Conservation (phyloP, 345 rosid genomes). For the Salix purpurea region DNA sequence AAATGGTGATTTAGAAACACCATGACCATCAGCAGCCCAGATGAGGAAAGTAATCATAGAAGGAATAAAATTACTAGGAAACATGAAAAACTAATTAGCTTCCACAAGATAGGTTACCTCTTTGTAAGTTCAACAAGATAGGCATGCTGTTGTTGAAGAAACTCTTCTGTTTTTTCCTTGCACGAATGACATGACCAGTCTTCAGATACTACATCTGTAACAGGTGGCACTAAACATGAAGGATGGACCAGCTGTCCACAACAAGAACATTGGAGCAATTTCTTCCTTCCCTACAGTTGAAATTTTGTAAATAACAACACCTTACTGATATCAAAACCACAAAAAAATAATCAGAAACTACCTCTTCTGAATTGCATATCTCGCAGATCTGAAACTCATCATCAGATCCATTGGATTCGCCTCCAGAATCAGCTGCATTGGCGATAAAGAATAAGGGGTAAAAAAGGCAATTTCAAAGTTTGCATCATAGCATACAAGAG, state of each 20-base stretch:
- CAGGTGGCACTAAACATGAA: slow-evolving; percentile 81
- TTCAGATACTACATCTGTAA: slow-evolving; percentile 58
- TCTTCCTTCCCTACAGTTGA: slow-evolving; percentile 73
- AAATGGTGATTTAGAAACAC: slow-evolving; percentile 1
- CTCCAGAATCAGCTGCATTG: slow-evolving; percentile 74
- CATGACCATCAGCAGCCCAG: slow-evolving; percentile 1
- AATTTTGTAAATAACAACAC: slow-evolving; percentile 14
- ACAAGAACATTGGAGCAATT: slow-evolving; percentile 86
- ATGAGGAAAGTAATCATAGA: background rate
- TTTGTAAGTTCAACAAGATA: slow-evolving; percentile 64
- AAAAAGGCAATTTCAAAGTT: background rate
- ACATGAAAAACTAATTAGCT: slow-evolving; percentile 9
- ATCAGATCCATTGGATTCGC: slow-evolving; percentile 82
- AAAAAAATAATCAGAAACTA: slow-evolving; percentile 20
- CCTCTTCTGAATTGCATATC: slow-evolving; percentile 90
- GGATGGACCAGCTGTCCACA: slow-evolving; percentile 89
- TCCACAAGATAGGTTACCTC: slow-evolving; percentile 39
- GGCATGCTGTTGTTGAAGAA: slow-evolving; percentile 59
- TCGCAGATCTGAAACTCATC: slow-evolving; percentile 98
- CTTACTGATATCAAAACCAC: slow-evolving; percentile 1
- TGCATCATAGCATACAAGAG: background rate
- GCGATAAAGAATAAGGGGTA: background rate
- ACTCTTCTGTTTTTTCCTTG: slow-evolving; percentile 95
- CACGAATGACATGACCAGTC: slow-evolving; percentile 94
- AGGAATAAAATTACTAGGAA: background rate